Conservation (phyloP, 2,329 filamentous ascomycete genomes). For the Phoma herbarum region DNA sequence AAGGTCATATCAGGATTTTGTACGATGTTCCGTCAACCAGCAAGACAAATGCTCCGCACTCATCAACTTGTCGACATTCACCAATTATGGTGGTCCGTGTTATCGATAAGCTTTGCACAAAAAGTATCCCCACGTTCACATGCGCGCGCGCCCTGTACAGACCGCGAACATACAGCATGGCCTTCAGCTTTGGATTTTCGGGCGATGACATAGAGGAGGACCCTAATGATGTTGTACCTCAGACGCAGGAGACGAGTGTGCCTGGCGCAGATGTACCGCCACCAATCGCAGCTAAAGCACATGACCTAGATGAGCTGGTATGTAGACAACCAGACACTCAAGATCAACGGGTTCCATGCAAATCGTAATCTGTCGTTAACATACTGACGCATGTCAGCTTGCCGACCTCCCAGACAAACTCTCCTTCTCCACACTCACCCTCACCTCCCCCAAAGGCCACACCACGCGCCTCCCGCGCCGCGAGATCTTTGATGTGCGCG, state of each 20-base stretch:
- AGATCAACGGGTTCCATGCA: no score
- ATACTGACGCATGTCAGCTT: slow-evolving; percentile 52
- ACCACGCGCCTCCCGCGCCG: slow-evolving; percentile 70
- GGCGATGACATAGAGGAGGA: slow-evolving; percentile 66
- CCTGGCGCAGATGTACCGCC: slow-evolving; percentile 31
- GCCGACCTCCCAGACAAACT: slow-evolving; percentile 74
- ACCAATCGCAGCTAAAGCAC: slow-evolving; percentile 50
- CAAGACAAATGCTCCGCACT: not conserved
- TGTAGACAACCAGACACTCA: slow-evolving; percentile 34
- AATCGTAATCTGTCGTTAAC: no score
- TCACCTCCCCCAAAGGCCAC: slow-evolving; percentile 67
- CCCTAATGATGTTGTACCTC: slow-evolving; percentile 44
- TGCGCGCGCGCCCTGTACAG: slow-evolving; percentile 4
- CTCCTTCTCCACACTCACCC: slow-evolving; percentile 69
- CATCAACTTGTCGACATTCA: slow-evolving; percentile 6
- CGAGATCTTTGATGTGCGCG: slow-evolving; percentile 81
- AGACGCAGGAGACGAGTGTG: slow-evolving; percentile 12
- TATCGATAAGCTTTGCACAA: slow-evolving; percentile 23
- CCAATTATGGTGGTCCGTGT: slow-evolving; percentile 5
- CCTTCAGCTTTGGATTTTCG: slow-evolving; percentile 67
- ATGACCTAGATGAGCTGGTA: slow-evolving; percentile 60
- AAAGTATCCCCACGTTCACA: slow-evolving; percentile 25
- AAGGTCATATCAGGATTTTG: not conserved
- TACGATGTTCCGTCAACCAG: not conserved
- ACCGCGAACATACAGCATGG: slow-evolving; percentile 29